These are phyloP conservation scores for Xylaria multiplex DNA, from an alignment of 2,329 filamentous ascomycete genomes.

Conservation along the genomic window DNA sequence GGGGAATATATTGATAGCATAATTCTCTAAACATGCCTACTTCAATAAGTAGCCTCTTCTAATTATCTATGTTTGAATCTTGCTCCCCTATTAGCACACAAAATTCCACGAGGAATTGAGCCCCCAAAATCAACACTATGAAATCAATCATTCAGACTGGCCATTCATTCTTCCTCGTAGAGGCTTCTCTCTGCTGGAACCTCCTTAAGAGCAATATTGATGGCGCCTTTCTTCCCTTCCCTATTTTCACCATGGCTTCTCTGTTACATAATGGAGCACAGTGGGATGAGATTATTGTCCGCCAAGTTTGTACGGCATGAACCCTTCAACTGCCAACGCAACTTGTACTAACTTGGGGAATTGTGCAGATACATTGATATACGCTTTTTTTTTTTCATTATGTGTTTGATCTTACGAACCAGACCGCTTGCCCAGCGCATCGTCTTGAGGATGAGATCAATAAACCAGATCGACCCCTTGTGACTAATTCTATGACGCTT, in stretches of 20 bases:
- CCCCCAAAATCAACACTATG: neutral
- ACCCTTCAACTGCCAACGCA: neutral
- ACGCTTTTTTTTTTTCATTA: conserved; percentile 21
- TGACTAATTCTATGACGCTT: conserved; percentile 9
- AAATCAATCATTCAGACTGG: neutral
- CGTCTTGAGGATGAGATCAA: conserved; percentile 22
- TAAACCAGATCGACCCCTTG: conserved; percentile 20
- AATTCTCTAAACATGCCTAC: too few species aligned
- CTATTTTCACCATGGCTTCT: conserved; percentile 18
- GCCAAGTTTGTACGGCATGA: conserved; percentile 7
- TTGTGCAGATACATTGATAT: conserved; percentile 10
- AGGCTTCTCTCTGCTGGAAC: conserved; percentile 10
- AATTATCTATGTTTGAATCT: too few species aligned
- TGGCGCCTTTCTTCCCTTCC: conserved; percentile 12
- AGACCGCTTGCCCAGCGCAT: conserved; percentile 9
- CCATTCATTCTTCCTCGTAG: neutral
- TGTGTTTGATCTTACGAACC: conserved; percentile 19
- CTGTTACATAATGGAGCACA: conserved; percentile 10
- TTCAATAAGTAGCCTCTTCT: too few species aligned
- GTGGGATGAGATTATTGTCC: conserved; percentile 1
- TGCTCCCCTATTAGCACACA: too few species aligned
- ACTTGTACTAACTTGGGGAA: neutral
- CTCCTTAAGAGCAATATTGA: conserved; percentile 16
- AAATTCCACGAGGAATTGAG: neutral
- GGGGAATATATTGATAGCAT: too few species aligned